Evolutionary conservation across 805 yeast species (phyloP).

Genomic region (Teunomyces aglyptinius): DNA sequence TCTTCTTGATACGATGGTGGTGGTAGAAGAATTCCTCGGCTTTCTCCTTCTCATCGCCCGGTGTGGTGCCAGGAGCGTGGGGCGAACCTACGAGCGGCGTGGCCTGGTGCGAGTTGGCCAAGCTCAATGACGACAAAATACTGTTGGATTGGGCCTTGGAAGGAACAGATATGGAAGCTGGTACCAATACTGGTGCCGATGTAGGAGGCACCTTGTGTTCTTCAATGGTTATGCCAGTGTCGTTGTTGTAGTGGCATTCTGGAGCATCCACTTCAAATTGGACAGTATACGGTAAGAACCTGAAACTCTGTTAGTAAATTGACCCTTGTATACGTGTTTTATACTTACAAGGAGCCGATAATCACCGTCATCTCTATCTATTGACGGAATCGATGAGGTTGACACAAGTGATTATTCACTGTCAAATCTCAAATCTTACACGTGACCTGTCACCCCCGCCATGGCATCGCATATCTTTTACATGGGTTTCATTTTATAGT

Average conservation of each 20-base stretch:
- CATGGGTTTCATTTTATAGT: not conserved
- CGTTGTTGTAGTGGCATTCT: constrained; percentile 1
- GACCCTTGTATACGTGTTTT: constrained; percentile 14
- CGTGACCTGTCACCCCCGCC: not conserved
- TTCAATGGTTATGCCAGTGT: constrained; percentile 4
- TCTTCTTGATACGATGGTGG: constrained; percentile 11
- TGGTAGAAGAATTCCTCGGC: constrained; percentile 54
- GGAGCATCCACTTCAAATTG: constrained; percentile 51
- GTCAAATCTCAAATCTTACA: not conserved
- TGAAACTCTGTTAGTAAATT: constrained; percentile 20
- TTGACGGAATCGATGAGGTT: not conserved
- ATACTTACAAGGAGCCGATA: constrained; percentile 65
- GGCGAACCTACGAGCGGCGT: constrained; percentile 16
- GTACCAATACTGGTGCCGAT: constrained; percentile 8
- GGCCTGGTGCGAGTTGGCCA: constrained; percentile 27
- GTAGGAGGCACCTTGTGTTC: constrained; percentile 5
- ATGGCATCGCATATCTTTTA: not conserved
- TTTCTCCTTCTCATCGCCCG: constrained; percentile 35
- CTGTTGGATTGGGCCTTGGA: constrained; percentile 14
- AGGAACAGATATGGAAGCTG: constrained; percentile 11
- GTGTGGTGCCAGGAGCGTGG: constrained; percentile 14
- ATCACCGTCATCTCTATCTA: constrained; percentile 54
- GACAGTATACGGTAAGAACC: constrained; percentile 75
- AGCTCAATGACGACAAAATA: constrained; percentile 37
- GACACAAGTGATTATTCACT: not conserved